These are phyloP conservation scores for Penicillium riverlandense DNA, from an alignment of 495 filamentous ascomycete genomes.

Conservation along the genomic window DNA sequence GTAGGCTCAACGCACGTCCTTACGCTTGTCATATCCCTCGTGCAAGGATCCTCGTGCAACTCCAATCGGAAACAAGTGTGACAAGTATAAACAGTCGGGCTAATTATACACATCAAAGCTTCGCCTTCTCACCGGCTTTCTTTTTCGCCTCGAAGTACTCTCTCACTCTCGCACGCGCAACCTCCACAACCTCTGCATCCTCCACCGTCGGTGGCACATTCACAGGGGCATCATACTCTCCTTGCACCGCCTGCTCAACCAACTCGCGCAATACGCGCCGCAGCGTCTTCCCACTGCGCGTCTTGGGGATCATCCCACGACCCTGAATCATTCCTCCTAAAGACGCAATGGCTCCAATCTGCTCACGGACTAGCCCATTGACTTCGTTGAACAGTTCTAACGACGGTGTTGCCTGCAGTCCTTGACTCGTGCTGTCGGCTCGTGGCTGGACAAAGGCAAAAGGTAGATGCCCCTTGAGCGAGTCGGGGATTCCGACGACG, in stretches of 20 bases:
- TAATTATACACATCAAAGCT: constrained; percentile 12
- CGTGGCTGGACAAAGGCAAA: constrained; percentile 74
- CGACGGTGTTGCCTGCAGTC: constrained; percentile 33
- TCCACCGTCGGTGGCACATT: constrained; percentile 55
- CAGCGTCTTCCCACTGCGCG: constrained; percentile 79
- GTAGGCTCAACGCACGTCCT: too few relatives aligned
- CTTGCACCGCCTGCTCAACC: constrained; percentile 54
- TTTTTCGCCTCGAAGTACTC: constrained; percentile 49
- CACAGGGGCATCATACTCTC: constrained; percentile 44
- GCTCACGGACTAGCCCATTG: constrained; percentile 61
- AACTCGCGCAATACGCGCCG: constrained; percentile 74
- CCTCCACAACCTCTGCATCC: constrained; percentile 49
- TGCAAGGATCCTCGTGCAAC: too few relatives aligned
- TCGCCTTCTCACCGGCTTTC: constrained; percentile 35
- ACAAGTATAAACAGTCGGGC: too few relatives aligned
- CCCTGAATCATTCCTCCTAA: constrained; percentile 80
- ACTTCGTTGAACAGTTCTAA: constrained; percentile 50
- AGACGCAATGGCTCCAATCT: constrained; percentile 81
- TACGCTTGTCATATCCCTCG: too few relatives aligned
- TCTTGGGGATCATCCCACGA: constrained; percentile 88
- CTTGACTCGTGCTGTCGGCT: constrained; percentile 32
- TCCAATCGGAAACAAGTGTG: neutral
- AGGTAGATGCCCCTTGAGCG: constrained; percentile 81
- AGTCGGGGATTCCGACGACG: constrained; percentile 78
- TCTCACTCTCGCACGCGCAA: constrained; percentile 45